Evolutionary conservation across 1,284 basidiomycete species (phyloP).

Genomic region (Boletellus dicymbophilus): DNA sequence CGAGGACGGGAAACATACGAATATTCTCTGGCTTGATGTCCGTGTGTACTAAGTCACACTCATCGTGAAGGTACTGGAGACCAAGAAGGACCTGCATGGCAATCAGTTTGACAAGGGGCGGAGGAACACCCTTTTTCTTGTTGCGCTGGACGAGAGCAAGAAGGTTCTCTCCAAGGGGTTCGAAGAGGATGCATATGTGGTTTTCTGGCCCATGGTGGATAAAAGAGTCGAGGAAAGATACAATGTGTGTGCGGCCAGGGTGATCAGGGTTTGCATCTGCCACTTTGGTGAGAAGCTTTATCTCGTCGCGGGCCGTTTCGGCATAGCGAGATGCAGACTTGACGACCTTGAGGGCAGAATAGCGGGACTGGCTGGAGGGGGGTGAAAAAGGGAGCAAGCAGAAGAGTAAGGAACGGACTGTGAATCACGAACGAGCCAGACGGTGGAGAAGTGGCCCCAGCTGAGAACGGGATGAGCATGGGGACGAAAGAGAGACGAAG

Average conservation of each 20-base stretch:
- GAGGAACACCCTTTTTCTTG: conserved; percentile 84
- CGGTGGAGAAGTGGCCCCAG: conserved; percentile 92
- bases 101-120: conserved; percentile 80
- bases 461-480: conserved; percentile 40
- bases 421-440: conserved; percentile 79
- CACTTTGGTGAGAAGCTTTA: conserved; percentile 81
- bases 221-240: conserved; percentile 89
- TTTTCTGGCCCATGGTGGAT: conserved; percentile 64
- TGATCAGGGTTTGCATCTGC: conserved; percentile 72
- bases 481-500: conserved; percentile 9
- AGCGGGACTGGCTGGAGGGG: conserved; percentile 52
- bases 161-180: conserved; percentile 89
- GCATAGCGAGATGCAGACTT: conserved; percentile 87
- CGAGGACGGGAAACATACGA: conserved; percentile 35
- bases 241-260: conserved; percentile 70
- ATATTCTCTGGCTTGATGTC: conserved; percentile 96
- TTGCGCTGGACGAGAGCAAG: conserved; percentile 84
- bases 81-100: conserved; percentile 84
- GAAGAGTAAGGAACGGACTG: conserved; percentile 47
- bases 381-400: conserved; percentile 15
- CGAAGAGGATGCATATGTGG: conserved; percentile 91
- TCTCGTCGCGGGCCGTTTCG: conserved; percentile 90
- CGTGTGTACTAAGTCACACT: conserved; percentile 86
- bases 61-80: conserved; percentile 89
- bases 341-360: conserved; percentile 91